Base-by-base conservation (phyloP, 2,329 filamentous ascomycete species). In the Diplodia sapinea region DNA sequence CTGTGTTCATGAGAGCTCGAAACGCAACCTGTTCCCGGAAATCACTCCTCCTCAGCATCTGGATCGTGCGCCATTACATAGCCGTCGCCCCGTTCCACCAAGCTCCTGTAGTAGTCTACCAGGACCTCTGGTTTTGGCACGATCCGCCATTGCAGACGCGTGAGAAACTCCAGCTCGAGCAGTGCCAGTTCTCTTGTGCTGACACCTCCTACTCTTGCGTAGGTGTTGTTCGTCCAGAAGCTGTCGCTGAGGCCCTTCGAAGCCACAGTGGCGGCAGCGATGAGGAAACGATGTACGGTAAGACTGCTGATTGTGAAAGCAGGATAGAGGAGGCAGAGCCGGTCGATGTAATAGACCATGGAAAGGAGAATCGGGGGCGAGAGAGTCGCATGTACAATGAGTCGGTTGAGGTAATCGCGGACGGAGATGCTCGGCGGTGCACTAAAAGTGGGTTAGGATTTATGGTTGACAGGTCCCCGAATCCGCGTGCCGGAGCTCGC, bases 301-400 rank as follows among this genome's bases (percentile, higher is more conserved):
- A 99, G 84, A 56, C 93, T 97, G 77, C 94, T 97, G 73, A 99
- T 96, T 33, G 94, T 97, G 78, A 99, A 99, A 56, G 94, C 91
- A 3, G 92, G 91, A 77, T 97, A 99, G 68, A 96, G 84, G 12
- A 92, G 90, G 79, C 94, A 99, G 26, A 99, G 86, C 38, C 93
- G 90, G 80, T 99, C 95, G 74, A 99, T 98, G 75, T 98, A 99
- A 77, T 96, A 99, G 68, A 99, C 95, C 93, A 99, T 98, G 73
- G 94, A 95, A 43, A 99, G 87, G n/a, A 99, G 85, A 62, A 99
- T 90, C 0, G 95, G 94, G 13, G 95, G 94, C 7, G 93, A 93
- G 3, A 99, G 85, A 0, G 94, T 97, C 31, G 95, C 95, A 77
- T 99, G 95, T 68, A 93, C 93, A 29, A 96, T 95, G 68, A 99